Evolutionary conservation across 208 protist genomes (phyloP).

Genomic region (Balamuthia mandrillaris): DNA sequence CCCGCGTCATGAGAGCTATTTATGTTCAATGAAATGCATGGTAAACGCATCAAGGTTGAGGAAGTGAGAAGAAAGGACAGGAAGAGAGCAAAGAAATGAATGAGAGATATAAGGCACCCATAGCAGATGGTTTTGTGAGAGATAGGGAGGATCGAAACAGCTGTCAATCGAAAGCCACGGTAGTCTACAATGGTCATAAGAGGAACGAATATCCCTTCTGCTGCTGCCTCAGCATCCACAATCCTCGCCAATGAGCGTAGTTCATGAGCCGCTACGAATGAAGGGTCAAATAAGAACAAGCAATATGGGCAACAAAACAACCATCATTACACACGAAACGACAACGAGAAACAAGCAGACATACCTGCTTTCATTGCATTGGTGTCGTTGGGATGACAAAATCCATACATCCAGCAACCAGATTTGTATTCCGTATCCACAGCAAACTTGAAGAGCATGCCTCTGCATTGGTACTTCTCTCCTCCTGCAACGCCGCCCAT

Average conservation of each 20-base stretch:
- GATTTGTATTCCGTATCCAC: neutral
- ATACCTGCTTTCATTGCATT: slow-evolving; percentile 20
- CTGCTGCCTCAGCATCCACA: neutral
- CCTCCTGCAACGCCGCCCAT: slow-evolving; percentile 8
- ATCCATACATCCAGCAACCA: slow-evolving; percentile 9
- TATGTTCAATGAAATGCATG: too few species aligned
- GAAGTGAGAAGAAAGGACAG: neutral
- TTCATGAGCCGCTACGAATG: neutral
- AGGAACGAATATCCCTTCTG: slow-evolving; percentile 7
- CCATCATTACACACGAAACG: neutral
- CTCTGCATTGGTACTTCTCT: slow-evolving; percentile 39
- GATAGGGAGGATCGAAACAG: slow-evolving; percentile 2
- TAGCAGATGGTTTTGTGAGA: neutral
- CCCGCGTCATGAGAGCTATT: neutral
- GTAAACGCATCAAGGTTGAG: neutral
- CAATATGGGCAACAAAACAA: neutral
- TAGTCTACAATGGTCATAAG: slow-evolving; percentile 29
- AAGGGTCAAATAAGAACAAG: too few species aligned
- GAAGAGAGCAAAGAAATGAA: neutral
- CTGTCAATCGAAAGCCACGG: slow-evolving; percentile 1
- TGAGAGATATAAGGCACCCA: neutral
- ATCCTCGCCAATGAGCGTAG: neutral
- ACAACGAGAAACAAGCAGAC: neutral
- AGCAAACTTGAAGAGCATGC: slow-evolving; percentile 59
- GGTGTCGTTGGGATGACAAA: neutral